Conservation (phyloP, 371 early-diverging fungal genomes). For the Funneliformis caledonium region DNA sequence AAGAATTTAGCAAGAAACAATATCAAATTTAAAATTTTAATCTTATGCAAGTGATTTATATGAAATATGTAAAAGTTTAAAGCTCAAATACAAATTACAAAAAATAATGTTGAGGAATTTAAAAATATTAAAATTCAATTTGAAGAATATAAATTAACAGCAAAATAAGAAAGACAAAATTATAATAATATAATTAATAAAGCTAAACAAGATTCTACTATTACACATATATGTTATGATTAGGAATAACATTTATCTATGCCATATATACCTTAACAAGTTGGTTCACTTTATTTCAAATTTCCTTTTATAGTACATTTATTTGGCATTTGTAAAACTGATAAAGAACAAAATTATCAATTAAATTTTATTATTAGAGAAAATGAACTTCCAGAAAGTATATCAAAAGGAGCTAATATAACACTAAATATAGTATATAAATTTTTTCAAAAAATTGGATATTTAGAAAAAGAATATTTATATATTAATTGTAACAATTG, state of each 20-base stretch:
- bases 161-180: neutral
- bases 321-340: neutral
- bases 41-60: neutral
- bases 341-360: neutral
- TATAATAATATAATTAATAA: slow-evolving; percentile 9
- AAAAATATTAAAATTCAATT: neutral
- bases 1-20: neutral
- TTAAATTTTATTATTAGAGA: neutral
- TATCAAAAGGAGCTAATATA: neutral
- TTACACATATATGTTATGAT: neutral
- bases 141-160: neutral
- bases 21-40: neutral
- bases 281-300: neutral
- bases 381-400: neutral
- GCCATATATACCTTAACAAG: slow-evolving; percentile 15
- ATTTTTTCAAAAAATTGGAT: neutral
- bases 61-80: neutral
- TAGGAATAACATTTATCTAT: neutral
- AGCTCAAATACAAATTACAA: neutral
- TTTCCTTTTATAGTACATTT: neutral
- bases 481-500: too few species aligned
- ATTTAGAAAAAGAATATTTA: too few species aligned
- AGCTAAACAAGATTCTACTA: neutral
- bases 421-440: slow-evolving; percentile 5
- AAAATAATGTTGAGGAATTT: neutral